Evolutionary conservation across 257 asterid genomes (phyloP).

Genomic region (Euphrasia confusa): DNA sequence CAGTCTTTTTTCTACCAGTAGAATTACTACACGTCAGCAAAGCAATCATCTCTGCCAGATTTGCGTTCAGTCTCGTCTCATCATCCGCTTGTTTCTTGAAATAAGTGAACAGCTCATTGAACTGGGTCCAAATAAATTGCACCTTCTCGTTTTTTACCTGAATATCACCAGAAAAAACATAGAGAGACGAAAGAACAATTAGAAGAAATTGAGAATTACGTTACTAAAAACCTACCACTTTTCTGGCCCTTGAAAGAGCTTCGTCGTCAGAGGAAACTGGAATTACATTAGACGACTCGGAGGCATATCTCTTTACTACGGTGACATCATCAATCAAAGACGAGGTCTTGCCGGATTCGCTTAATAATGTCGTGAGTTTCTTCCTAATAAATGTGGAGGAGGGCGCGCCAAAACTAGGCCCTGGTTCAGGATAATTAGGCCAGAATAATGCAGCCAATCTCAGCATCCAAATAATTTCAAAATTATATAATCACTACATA

Average conservation of each 20-base stretch:
- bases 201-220: not conserved
- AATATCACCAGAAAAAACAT: slow-evolving; percentile 9
- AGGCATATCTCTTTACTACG: slow-evolving; percentile 71
- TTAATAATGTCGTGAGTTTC: slow-evolving; percentile 70
- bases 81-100: slow-evolving; percentile 71
- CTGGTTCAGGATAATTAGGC: slow-evolving; percentile 34
- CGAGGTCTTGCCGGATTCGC: slow-evolving; percentile 76
- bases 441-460: slow-evolving; percentile 8
- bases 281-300: slow-evolving; percentile 72
- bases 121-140: slow-evolving; percentile 86
- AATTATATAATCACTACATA: too few relatives aligned
- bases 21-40: slow-evolving; percentile 70
- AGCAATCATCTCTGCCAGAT: slow-evolving; percentile 88
- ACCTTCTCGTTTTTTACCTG: slow-evolving; percentile 70
- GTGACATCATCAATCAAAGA: slow-evolving; percentile 62
- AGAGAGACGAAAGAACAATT: not conserved
- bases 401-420: slow-evolving; percentile 82
- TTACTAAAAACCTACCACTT: slow-evolving; percentile 53
- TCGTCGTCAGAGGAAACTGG: slow-evolving; percentile 80
- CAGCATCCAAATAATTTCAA: not conserved
- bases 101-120: slow-evolving; percentile 61
- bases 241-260: slow-evolving; percentile 79
- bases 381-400: slow-evolving; percentile 52
- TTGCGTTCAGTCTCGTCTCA: slow-evolving; percentile 45
- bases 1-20: slow-evolving; percentile 40